phyloP scores from a whole-genome alignment of 2,329 filamentous ascomycete genomes.

The Apiospora phragmitis region DNA sequence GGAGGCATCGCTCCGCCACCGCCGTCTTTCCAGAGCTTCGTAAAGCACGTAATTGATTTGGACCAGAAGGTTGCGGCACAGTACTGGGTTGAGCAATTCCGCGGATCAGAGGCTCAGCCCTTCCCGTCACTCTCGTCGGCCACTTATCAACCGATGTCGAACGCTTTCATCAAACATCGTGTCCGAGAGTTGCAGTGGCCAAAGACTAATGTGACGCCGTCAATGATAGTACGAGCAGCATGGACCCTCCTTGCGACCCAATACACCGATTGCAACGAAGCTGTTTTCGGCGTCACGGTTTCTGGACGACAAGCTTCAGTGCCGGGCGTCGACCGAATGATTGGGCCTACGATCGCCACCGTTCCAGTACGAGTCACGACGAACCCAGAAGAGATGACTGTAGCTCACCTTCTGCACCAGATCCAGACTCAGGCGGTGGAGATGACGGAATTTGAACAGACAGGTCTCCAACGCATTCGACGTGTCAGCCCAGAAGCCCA shows the following conservation, averaged over 20 bases:
- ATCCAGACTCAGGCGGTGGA: neutral
- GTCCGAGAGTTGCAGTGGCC: conserved; percentile 23
- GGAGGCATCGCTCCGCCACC: too few species aligned
- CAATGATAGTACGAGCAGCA: conserved; percentile 36
- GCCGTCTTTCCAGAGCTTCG: too few species aligned
- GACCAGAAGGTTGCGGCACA: too few species aligned
- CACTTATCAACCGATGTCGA: too few species aligned
- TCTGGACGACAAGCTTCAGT: conserved; percentile 34
- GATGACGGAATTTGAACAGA: neutral
- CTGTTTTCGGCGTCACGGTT: conserved; percentile 42
- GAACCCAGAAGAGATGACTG: conserved; percentile 23
- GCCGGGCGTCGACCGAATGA: conserved; percentile 18
- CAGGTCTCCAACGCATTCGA: neutral
- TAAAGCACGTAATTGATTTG: too few species aligned
- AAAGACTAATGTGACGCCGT: conserved; percentile 39
- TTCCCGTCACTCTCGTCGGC: too few species aligned
- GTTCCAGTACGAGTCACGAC: conserved; percentile 38
- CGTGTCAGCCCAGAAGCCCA: neutral
- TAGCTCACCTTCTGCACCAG: neutral
- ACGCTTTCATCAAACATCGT: neutral
- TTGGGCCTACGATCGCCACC: conserved; percentile 38
- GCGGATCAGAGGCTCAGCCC: too few species aligned
- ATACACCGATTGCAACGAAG: conserved; percentile 37
- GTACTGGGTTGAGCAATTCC: too few species aligned
- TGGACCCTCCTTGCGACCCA: conserved; percentile 39